phyloP scores from a whole-genome alignment of 1,284 basidiomycete species.

The Anthracocystis walkeri region DNA sequence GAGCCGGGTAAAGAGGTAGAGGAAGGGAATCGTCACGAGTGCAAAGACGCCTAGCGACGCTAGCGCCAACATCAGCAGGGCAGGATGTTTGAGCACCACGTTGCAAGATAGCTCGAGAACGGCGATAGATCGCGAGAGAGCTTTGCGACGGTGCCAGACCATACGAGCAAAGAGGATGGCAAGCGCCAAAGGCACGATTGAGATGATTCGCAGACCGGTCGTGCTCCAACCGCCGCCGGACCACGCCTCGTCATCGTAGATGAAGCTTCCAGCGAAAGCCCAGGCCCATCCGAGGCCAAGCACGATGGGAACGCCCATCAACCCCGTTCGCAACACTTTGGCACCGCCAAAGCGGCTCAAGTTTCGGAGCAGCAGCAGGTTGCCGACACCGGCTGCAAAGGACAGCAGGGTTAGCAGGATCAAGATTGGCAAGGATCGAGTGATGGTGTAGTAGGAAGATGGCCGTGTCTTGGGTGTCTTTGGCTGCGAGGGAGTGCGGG shows the following conservation, averaged over 20 bases:
- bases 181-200: slow-evolving; percentile 79
- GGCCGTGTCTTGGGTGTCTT: slow-evolving; percentile 56
- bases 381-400: slow-evolving; percentile 81
- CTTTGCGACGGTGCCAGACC: slow-evolving; percentile 77
- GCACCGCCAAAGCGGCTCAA: slow-evolving; percentile 49
- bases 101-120: slow-evolving; percentile 84
- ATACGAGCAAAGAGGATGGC: slow-evolving; percentile 79
- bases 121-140: slow-evolving; percentile 75
- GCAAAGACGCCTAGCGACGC: slow-evolving; percentile 80
- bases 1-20: slow-evolving; percentile 81
- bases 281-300: slow-evolving; percentile 84
- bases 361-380: slow-evolving; percentile 67
- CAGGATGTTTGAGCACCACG: slow-evolving; percentile 82
- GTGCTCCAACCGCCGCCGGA: slow-evolving; percentile 81
- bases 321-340: slow-evolving; percentile 47
- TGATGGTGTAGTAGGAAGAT: slow-evolving; percentile 72
- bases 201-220: slow-evolving; percentile 84
- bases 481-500: slow-evolving; percentile 37
- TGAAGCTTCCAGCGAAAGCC: slow-evolving; percentile 90
- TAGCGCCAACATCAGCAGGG: slow-evolving; percentile 83
- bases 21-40: slow-evolving; percentile 82
- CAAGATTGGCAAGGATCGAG: slow-evolving; percentile 86
- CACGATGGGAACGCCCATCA: slow-evolving; percentile 76
- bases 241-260: slow-evolving; percentile 79
- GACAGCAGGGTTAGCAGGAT: slow-evolving; percentile 81